Conservation (phyloP, 2,329 filamentous ascomycete species). For the Arthrobotrys iridis region DNA sequence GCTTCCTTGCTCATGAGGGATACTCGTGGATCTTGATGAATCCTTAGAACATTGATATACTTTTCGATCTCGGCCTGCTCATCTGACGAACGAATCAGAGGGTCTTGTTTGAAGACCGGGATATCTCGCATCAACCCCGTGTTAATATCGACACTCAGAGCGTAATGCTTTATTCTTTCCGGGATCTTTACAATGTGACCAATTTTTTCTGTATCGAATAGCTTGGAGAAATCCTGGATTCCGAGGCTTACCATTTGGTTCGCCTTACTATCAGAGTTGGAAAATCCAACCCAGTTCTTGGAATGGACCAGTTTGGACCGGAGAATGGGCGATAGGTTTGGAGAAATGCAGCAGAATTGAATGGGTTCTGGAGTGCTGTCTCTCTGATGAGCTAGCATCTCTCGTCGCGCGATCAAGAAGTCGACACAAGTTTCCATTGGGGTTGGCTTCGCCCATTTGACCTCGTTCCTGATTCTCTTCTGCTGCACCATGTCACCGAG, state of each 20-base stretch:
- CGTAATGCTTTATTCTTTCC: conserved; percentile 42
- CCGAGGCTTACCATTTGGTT: conserved; percentile 46
- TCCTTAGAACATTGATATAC: conserved; percentile 24
- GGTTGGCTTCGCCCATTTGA: conserved; percentile 31
- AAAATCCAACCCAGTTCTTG: conserved; percentile 36
- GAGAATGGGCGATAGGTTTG: conserved; percentile 44
- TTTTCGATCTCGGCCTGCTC: conserved; percentile 44
- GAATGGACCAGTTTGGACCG: conserved; percentile 29
- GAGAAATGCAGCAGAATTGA: conserved; percentile 45
- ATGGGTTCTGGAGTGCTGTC: conserved; percentile 9
- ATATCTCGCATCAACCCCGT: conserved; percentile 49
- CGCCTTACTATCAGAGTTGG: conserved; percentile 1
- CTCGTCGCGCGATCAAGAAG: conserved; percentile 32
- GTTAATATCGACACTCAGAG: conserved; percentile 49
- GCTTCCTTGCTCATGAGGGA: conserved; percentile 34
- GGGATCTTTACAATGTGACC: conserved; percentile 30
- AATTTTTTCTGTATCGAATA: conserved; percentile 39
- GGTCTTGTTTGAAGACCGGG: conserved; percentile 15
- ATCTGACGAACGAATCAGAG: conserved; percentile 36
- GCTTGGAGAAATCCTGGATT: conserved; percentile 42
- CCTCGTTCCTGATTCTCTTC: conserved; percentile 18
- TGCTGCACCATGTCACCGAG: conserved; percentile 12
- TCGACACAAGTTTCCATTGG: conserved; percentile 42
- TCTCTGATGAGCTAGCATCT: conserved; percentile 7
- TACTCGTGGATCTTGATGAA: conserved; percentile 34